A percentile compares a stretch with the other conserved stretches of the same genome.
Conservation (phyloP, 352 stramenopile species). For the Pilasporangium apinafurcum region DNA sequence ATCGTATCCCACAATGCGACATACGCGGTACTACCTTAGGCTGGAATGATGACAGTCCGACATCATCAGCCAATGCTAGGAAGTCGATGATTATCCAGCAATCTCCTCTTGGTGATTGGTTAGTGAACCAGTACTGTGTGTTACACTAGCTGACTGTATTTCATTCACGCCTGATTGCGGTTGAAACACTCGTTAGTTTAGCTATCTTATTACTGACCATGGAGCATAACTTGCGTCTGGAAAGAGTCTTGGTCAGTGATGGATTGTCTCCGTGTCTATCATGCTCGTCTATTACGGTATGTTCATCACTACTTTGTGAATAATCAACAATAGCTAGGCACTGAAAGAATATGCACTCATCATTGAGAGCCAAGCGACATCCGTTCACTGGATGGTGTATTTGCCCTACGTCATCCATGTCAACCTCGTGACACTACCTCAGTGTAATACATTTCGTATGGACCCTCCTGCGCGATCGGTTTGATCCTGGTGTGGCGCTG, state of each 20-base stretch:
- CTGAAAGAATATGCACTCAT: conserved; percentile 35
- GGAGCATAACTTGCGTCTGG: conserved; percentile 15
- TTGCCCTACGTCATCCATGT: conserved; percentile 24
- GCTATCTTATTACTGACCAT: conserved; percentile 22
- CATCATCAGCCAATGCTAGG: conserved; percentile 19
- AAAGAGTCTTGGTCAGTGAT: conserved; percentile 26
- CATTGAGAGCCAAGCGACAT: conserved; percentile 17
- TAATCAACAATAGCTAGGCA: conserved; percentile 30
- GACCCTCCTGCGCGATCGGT: conserved; percentile 9
- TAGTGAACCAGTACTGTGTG: conserved; percentile 8
- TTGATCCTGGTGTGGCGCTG: conserved; percentile 24
- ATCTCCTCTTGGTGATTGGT: conserved; percentile 5
- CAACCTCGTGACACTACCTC: conserved; percentile 21
- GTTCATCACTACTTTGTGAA: conserved; percentile 27
- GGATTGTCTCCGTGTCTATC: conserved; percentile 18
- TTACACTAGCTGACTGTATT: conserved; percentile 35
- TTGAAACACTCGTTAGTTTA: conserved; percentile 18
- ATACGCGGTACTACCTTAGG: not conserved
- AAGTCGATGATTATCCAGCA: conserved; percentile 13
- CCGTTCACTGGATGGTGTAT: conserved; percentile 13
- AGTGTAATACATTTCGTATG: conserved; percentile 14
- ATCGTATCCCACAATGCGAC: not conserved
- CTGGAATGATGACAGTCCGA: conserved; percentile 1
- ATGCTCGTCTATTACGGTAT: conserved; percentile 19
- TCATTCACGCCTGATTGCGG: conserved; percentile 30